Percentiles rank a stretch among this genome's conserved stretches.
Evolutionary conservation across 768 basidiomycete species (phyloP).

Genomic region (Kwoniella newhampshirensis): DNA sequence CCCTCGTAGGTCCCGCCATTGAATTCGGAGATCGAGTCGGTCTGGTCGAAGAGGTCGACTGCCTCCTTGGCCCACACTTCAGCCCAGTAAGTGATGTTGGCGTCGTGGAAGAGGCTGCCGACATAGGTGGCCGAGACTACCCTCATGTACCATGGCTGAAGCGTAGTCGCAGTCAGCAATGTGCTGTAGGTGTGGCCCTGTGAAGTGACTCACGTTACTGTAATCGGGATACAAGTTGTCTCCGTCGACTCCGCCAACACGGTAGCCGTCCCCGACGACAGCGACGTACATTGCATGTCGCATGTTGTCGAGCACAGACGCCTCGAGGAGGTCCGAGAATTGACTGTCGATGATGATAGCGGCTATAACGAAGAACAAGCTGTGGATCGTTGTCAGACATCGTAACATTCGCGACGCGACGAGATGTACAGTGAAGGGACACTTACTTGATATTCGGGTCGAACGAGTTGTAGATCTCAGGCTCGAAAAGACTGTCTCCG

Average conservation of each 20-base stretch:
- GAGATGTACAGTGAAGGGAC: conserved; percentile 10
- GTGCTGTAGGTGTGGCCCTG: neutral
- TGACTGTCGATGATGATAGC: conserved; percentile 13
- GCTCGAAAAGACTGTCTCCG: conserved; percentile 7
- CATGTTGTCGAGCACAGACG: neutral
- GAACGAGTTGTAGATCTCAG: conserved; percentile 28
- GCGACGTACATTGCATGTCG: conserved; percentile 23
- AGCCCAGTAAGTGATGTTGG: neutral
- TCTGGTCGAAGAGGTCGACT: conserved; percentile 11
- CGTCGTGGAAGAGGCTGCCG: conserved; percentile 8
- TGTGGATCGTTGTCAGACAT: conserved; percentile 6
- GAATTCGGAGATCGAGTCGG: conserved; percentile 22
- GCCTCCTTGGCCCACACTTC: conserved; percentile 18
- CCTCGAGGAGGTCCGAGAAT: conserved; percentile 15
- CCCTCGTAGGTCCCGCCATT: conserved; percentile 26
- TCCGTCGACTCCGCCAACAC: conserved; percentile 5
- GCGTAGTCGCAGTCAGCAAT: conserved; percentile 11
- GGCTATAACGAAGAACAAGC: conserved; percentile 28
- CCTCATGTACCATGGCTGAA: conserved; percentile 21
- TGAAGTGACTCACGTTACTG: conserved; percentile 24
- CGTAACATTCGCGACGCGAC: neutral
- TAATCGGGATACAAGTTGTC: conserved; percentile 25
- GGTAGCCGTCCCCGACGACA: conserved; percentile 3
- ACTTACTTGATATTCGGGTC: conserved; percentile 13
- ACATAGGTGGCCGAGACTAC: conserved; percentile 18